Base-by-base conservation (phyloP, 208 protist genomes). In the Trypanosoma lewisi region DNA sequence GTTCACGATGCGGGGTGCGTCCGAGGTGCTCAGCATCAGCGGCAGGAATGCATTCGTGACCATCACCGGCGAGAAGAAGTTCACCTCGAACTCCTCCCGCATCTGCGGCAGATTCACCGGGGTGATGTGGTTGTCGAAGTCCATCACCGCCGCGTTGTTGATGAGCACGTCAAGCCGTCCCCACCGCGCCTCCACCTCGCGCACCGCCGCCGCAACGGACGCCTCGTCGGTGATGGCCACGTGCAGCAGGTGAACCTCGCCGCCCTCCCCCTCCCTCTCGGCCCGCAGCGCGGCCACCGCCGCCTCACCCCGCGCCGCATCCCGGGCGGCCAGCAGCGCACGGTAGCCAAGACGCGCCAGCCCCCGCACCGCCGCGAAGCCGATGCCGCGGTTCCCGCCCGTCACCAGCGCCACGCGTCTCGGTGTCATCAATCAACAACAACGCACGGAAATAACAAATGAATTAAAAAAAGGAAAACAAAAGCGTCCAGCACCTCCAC, bases 371-470 rank as follows among this genome's bases (percentile, higher is more conserved):
- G 78, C 89, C 55, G 90, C 80, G 17, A 87, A 57, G 31, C 89
- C 89, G 55, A 97, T 88, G 7, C 89, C 91, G 45, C 81, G 80
- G 72, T 91, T 93, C n/a, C 57, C 83, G 27, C 89, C 91, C 17
- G 85, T 89, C 48, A 97, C 82, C 37, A 92, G 71, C 2, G 77
- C 87, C 36, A 57, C 75, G 16, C 71, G 36, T 12, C 19, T 50
- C 16, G 21, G 12, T 2, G 27, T 16, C 27, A 49, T 61, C 1
- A 23, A 17, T 27, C 14, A n/a, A 28, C 23, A 14, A 51, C 14
- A 55, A 17, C 17, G 23, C 39, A 9, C 28, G n/a, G 4, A 28
- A 52, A 54, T 23, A n/a, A n/a, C n/a, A n/a, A n/a, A n/a, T n/a
- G n/a, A n/a, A n/a, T n/a, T n/a, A n/a, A n/a, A n/a, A n/a, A n/a